Evolutionary conservation across 495 filamentous ascomycete species (phyloP), one percentile per base, ranked within the genome.

Genomic region (Aeminium ludgeri): DNA sequence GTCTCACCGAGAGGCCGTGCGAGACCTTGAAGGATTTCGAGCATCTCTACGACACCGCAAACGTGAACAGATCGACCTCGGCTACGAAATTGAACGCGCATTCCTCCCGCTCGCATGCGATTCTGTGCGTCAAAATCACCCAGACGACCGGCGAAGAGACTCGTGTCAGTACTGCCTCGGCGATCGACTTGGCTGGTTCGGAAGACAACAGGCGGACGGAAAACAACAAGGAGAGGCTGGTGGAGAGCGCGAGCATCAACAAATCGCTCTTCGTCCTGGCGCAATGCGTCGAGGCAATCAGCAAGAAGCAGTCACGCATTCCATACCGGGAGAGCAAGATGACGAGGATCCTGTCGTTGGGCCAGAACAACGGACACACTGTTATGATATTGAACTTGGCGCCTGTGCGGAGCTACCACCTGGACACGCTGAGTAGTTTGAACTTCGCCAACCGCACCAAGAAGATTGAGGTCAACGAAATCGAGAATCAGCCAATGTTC

Each of bases 221-320:
- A 27, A 97, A 97, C 60, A 83, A 78, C 46, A 91, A 89, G 60
- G 85, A 94, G 54, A 67, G 89, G 11, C 70, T 97, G 65, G 70
- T 91, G 1, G 89, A 97, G 58, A 93, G 85, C n/a, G 84, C 86
- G 1, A 91, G 84, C 55, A 97, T 97, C 65, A 97, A 97, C 67
- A 97, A 95, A 64, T 86, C 79, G 46, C 67, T 97, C 10, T 97
- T 97, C 51, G 86, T 93, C 23, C 64, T 97, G 20, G 84, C 84
- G 17, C 86, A 95, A 56, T 97, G 89, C 52, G 85, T 96, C 33
- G 89, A 97, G 60, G 89, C 89, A 11, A 97, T 97, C 49, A 73
- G 68, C 43, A 76, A 74, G 53, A 80, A 81, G 53, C 72, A 78
- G 38, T 70, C 71, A 38, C 74, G 89, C 17, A 87, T 96, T 44